A percentile compares a stretch with the other conserved stretches of the same genome.
These are phyloP conservation scores for Chalara sp. DNA, from an alignment of 2,329 filamentous ascomycete genomes.

Conservation along the genomic window DNA sequence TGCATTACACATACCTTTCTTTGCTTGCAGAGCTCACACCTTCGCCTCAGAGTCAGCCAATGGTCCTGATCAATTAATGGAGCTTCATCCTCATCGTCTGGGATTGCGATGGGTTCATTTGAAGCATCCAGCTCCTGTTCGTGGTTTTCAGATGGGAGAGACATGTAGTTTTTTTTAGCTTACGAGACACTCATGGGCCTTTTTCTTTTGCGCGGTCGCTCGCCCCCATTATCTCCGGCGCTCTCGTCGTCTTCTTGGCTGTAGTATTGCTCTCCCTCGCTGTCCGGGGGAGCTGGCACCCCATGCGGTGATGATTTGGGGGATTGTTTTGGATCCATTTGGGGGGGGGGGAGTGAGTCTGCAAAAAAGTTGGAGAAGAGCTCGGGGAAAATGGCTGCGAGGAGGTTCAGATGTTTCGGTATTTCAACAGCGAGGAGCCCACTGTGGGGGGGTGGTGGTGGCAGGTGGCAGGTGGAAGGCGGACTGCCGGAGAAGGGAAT, in stretches of 20 bases:
- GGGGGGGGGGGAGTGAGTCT: slow-evolving; percentile 1
- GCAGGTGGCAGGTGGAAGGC: too few species aligned
- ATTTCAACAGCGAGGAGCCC: slow-evolving; percentile 9
- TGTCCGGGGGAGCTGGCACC: slow-evolving; percentile 23
- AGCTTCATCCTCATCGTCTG: slow-evolving; percentile 11
- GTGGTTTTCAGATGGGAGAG: slow-evolving; percentile 8
- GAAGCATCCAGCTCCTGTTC: neutral
- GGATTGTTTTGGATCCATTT: slow-evolving; percentile 26
- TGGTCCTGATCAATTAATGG: slow-evolving; percentile 12
- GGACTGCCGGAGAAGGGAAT: too few species aligned
- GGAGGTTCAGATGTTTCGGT: slow-evolving; percentile 5
- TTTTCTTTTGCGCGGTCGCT: slow-evolving; percentile 38
- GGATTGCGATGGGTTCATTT: neutral
- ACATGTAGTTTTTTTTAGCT: slow-evolving; percentile 20
- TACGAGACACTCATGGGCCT: slow-evolving; percentile 44
- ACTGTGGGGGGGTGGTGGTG: too few species aligned
- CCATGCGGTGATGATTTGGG: slow-evolving; percentile 17
- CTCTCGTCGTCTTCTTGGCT: slow-evolving; percentile 27
- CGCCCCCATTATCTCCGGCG: slow-evolving; percentile 23
- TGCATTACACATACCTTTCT: slow-evolving; percentile 55
- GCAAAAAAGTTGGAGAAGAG: slow-evolving; percentile 5
- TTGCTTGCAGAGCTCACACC: slow-evolving; percentile 74
- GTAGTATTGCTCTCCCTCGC: slow-evolving; percentile 22
- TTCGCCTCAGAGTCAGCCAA: slow-evolving; percentile 33
- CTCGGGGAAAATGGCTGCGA: slow-evolving; percentile 23